Conservation (phyloP, 73 alveolate species). For the Diophrys sp. region DNA sequence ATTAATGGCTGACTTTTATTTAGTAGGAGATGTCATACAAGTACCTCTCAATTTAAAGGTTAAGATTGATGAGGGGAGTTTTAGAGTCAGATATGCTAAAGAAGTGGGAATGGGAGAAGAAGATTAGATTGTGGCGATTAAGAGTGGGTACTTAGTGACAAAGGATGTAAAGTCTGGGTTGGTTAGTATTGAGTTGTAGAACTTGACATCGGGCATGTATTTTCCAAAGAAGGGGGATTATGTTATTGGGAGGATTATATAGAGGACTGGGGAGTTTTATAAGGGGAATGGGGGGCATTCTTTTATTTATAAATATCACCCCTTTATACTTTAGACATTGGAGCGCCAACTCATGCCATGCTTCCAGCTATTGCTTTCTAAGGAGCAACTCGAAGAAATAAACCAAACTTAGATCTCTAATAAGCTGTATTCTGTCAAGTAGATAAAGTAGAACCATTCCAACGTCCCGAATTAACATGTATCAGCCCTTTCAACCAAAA, state of each 20-base stretch:
- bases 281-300: too few relatives aligned
- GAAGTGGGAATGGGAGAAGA: too few relatives aligned
- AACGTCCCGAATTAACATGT: constrained; percentile 20
- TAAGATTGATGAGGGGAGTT: not conserved
- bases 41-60: not conserved
- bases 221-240: constrained; percentile 27
- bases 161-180: not conserved
- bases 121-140: not conserved
- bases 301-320: too few relatives aligned
- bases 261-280: not conserved
- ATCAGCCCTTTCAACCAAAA: constrained; percentile 12
- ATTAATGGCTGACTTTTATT: not conserved
- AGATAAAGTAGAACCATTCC: not conserved
- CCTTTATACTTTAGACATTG: constrained; percentile 15
- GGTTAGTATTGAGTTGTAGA: not conserved
- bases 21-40: not conserved
- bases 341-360: constrained; percentile 1
- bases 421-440: constrained; percentile 14
- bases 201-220: not conserved
- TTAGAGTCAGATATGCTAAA: not conserved
- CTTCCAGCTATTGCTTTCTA: constrained; percentile 5
- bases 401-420: constrained; percentile 15
- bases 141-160: not conserved
- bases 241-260: constrained; percentile 11
- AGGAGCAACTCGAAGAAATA: constrained; percentile 32